Conservation (phyloP, 208 protist genomes). For the Acanthamoeba triangularis region DNA sequence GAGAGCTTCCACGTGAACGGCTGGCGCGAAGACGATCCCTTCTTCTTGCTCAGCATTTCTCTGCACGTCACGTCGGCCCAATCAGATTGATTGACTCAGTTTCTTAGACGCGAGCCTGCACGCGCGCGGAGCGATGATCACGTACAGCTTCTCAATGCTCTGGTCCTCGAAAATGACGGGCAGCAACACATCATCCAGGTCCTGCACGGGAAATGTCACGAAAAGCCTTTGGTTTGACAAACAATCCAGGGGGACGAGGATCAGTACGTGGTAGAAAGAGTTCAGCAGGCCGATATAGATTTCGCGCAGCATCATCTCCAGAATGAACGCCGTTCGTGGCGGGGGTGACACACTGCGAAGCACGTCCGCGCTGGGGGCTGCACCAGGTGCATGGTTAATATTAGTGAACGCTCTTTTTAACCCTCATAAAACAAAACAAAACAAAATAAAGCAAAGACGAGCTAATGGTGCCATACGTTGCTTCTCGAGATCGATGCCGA, state of each 20-base stretch:
- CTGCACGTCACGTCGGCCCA: too few relatives aligned
- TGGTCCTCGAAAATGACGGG: conserved; percentile 34
- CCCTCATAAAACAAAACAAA: too few relatives aligned
- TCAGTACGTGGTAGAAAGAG: neutral
- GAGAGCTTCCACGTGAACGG: conserved; percentile 70
- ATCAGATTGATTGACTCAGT: neutral
- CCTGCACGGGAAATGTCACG: neutral
- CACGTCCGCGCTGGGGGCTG: neutral
- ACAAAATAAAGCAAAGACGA: neutral
- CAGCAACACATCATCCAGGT: conserved; percentile 49
- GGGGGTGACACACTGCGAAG: neutral
- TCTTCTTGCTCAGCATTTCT: conserved; percentile 49
- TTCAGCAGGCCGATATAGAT: conserved; percentile 40
- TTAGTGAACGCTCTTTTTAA: too few relatives aligned
- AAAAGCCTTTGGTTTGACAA: too few relatives aligned
- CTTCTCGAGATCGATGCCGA: conserved; percentile 52
- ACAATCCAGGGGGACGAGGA: too few relatives aligned
- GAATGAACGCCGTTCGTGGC: conserved; percentile 20
- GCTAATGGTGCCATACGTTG: neutral
- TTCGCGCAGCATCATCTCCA: conserved; percentile 27
- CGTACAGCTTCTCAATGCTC: conserved; percentile 47
- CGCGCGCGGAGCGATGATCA: neutral
- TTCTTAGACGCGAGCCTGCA: too few relatives aligned
- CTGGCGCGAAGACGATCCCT: neutral
- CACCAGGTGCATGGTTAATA: too few relatives aligned